These are phyloP conservation scores for Hymenoscyphus repandus DNA, from an alignment of 2,329 filamentous ascomycete genomes.

Conservation along the genomic window DNA sequence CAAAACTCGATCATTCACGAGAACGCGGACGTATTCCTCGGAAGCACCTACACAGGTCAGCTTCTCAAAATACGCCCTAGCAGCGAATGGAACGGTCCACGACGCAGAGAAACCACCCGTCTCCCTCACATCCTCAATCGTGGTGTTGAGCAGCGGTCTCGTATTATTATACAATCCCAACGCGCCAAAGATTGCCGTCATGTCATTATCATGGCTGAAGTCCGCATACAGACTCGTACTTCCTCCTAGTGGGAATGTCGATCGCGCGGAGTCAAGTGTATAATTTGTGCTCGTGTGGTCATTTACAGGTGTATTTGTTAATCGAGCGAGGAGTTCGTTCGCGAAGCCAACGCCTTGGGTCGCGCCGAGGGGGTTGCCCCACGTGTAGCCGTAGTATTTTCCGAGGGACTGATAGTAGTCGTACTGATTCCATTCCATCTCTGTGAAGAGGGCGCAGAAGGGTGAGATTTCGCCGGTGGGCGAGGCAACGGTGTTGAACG, in stretches of 20 bases:
- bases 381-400: slow-evolving; percentile 80
- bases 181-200: slow-evolving; percentile 70
- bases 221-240: slow-evolving; percentile 69
- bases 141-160: slow-evolving; percentile 44
- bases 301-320: slow-evolving; percentile 62
- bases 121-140: slow-evolving; percentile 44
- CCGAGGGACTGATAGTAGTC: slow-evolving; percentile 75
- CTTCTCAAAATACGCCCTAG: slow-evolving; percentile 82
- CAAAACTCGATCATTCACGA: slow-evolving; percentile 81
- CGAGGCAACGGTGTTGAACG: slow-evolving; percentile 70
- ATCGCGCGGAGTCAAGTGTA: slow-evolving; percentile 58
- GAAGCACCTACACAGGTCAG: slow-evolving; percentile 56
- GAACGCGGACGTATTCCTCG: slow-evolving; percentile 69
- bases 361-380: slow-evolving; percentile 71
- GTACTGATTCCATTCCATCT: slow-evolving; percentile 70
- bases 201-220: slow-evolving; percentile 88
- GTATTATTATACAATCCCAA: slow-evolving; percentile 73
- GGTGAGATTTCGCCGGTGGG: slow-evolving; percentile 52
- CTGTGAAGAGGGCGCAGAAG: slow-evolving; percentile 73
- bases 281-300: slow-evolving; percentile 73
- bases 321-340: slow-evolving; percentile 79
- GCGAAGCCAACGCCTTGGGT: slow-evolving; percentile 84
- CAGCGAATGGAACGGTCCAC: slow-evolving; percentile 79
- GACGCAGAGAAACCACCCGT: slow-evolving; percentile 67
- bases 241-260: slow-evolving; percentile 67